These are phyloP conservation scores for Skeletonema menzelii DNA, from an alignment of 108 stramenopile species.

Conservation along the genomic window DNA sequence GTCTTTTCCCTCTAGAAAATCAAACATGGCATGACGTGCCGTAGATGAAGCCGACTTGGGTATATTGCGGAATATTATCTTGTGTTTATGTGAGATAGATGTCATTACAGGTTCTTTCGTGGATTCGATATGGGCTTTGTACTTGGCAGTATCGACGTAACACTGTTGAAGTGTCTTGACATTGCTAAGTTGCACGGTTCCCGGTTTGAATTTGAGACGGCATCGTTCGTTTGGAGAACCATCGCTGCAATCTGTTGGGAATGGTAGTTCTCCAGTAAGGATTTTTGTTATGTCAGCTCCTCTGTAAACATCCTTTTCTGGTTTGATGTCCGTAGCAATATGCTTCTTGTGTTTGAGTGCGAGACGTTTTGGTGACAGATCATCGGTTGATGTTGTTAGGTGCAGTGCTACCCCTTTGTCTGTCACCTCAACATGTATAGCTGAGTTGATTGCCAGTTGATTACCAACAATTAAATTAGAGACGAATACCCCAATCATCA, in stretches of 20 bases:
- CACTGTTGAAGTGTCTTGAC: conserved; percentile 32
- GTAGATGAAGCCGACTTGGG: conserved; percentile 39
- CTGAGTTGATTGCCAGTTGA: neutral
- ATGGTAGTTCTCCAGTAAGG: neutral
- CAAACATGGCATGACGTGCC: conserved; percentile 35
- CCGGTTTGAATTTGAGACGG: conserved; percentile 22
- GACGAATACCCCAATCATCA: neutral
- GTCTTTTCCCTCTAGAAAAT: conserved; percentile 33
- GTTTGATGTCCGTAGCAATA: neutral
- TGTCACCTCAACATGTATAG: neutral
- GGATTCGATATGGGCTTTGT: conserved; percentile 13
- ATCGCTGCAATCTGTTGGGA: neutral
- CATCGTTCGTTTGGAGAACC: neutral
- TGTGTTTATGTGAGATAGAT: conserved; percentile 20
- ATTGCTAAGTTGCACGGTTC: conserved; percentile 16
- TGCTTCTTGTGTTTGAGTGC: neutral
- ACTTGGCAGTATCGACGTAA: conserved; percentile 25
- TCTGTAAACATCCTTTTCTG: neutral
- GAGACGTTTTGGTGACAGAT: neutral
- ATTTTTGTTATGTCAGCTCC: neutral
- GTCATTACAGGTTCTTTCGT: neutral
- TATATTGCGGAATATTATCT: conserved; percentile 32
- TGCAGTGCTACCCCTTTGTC: neutral
- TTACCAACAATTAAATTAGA: neutral
- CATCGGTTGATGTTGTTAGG: neutral